A percentile compares a stretch with the other conserved stretches of the same genome.
Evolutionary conservation across 352 stramenopile genomes (phyloP).

Genomic region (Phytophthora tubulina): DNA sequence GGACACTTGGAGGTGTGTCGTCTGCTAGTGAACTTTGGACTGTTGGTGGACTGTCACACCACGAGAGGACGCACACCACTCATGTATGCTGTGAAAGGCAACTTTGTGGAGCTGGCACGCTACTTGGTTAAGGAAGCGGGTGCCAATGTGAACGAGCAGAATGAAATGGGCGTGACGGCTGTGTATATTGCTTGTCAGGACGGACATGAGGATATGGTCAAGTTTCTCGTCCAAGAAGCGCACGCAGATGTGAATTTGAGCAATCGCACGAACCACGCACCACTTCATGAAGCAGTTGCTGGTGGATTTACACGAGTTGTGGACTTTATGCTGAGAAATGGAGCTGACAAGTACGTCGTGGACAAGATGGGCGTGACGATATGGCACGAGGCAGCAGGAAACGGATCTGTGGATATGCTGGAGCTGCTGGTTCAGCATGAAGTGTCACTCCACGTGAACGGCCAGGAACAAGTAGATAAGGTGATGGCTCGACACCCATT

Average conservation of each 20-base stretch:
- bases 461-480: constrained; percentile 67
- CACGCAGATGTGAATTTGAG: constrained; percentile 64
- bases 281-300: constrained; percentile 75
- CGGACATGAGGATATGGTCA: constrained; percentile 56
- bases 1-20: constrained; percentile 64
- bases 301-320: constrained; percentile 58
- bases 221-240: constrained; percentile 52
- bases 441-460: constrained; percentile 53
- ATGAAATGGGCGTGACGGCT: constrained; percentile 83
- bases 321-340: constrained; percentile 62
- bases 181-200: constrained; percentile 75
- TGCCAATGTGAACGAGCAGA: constrained; percentile 77
- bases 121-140: constrained; percentile 58
- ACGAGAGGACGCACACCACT: constrained; percentile 77
- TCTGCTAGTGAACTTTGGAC: constrained; percentile 62
- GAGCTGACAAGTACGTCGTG: constrained; percentile 69
- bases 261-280: constrained; percentile 73
- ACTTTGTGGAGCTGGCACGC: constrained; percentile 56
- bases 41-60: constrained; percentile 83
- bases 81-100: constrained; percentile 81
- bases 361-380: constrained; percentile 85
- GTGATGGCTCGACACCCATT: constrained; percentile 86
- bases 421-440: constrained; percentile 65
- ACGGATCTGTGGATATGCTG: constrained; percentile 65
- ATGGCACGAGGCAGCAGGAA: constrained; percentile 82